A percentile compares a stretch with the other conserved stretches of the same genome.
phyloP scores from a whole-genome alignment of 371 early-diverging fungal genomes.

The Apophysomyces sp. region DNA sequence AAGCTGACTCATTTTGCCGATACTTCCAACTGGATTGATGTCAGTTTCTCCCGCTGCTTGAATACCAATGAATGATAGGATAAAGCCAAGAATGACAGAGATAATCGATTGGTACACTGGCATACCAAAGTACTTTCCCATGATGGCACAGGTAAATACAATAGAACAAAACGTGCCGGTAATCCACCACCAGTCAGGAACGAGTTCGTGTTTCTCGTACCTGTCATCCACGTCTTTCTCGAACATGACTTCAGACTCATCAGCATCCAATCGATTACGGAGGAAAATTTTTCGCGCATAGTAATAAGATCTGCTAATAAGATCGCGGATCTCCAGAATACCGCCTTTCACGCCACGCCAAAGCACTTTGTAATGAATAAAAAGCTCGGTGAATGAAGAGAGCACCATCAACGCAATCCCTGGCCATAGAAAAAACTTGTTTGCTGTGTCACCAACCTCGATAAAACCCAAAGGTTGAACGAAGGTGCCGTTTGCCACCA shows the following conservation, averaged over 20 bases:
- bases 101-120: background rate
- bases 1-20: conserved; percentile 51
- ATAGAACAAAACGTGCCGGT: background rate
- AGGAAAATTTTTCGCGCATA: background rate
- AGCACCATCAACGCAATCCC: conserved; percentile 71
- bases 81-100: background rate
- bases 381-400: conserved; percentile 61
- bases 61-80: conserved; percentile 34
- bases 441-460: conserved; percentile 32
- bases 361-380: conserved; percentile 50
- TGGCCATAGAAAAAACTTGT: conserved; percentile 66
- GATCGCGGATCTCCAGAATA: conserved; percentile 6
- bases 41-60: conserved; percentile 58
- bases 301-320: background rate
- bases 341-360: conserved; percentile 56
- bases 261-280: background rate
- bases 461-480: conserved; percentile 36
- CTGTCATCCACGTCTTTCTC: background rate
- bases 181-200: conserved; percentile 1
- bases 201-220: background rate
- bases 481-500: conserved; percentile 44
- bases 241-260: background rate
- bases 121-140: background rate
- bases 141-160: background rate
- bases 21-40: conserved; percentile 50